Evolutionary conservation across 2,329 filamentous ascomycete genomes (phyloP).

Genomic region (Bretziella fagacearum): DNA sequence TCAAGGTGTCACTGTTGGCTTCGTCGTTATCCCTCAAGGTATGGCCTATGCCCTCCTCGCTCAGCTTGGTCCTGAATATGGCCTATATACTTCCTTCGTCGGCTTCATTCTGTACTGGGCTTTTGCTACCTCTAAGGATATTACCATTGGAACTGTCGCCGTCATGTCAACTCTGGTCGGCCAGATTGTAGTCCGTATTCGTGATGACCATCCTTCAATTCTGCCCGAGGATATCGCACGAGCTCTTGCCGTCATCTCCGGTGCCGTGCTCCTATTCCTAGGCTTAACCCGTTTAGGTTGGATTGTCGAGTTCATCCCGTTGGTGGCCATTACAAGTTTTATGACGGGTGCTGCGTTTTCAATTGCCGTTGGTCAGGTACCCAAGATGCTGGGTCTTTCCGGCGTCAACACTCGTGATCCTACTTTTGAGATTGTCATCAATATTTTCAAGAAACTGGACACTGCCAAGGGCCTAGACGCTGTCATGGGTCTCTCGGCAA

Average conservation of each 20-base stretch:
- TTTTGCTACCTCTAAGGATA: conserved; percentile 95
- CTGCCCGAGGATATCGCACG: conserved; percentile 29
- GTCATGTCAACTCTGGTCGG: conserved; percentile 37
- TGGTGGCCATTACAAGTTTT: conserved; percentile 36
- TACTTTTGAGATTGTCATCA: conserved; percentile 33
- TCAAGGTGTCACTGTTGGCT: conserved; percentile 59
- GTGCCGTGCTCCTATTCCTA: conserved; percentile 31
- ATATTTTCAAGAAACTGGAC: conserved; percentile 30
- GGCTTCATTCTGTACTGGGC: conserved; percentile 93
- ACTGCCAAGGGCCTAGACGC: conserved; percentile 43
- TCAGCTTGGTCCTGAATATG: conserved; percentile 31
- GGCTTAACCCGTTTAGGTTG: conserved; percentile 35
- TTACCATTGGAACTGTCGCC: conserved; percentile 65
- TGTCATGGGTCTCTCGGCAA: conserved; percentile 53
- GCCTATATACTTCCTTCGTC: conserved; percentile 68
- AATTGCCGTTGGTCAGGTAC: conserved; percentile 33
- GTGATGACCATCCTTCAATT: conserved; percentile 24
- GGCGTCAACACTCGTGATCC: conserved; percentile 32
- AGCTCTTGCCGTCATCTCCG: conserved; percentile 31
- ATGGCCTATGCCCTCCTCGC: conserved; percentile 37
- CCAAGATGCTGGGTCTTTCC: conserved; percentile 33
- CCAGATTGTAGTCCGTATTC: conserved; percentile 28
- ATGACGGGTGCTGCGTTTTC: conserved; percentile 37
- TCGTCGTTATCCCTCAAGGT: conserved; percentile 36
- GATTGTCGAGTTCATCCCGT: conserved; percentile 37